A percentile compares a stretch with the other conserved stretches of the same genome.
phyloP scores from a whole-genome alignment of 164 flowering plant species.

The Litsea cubeba region DNA sequence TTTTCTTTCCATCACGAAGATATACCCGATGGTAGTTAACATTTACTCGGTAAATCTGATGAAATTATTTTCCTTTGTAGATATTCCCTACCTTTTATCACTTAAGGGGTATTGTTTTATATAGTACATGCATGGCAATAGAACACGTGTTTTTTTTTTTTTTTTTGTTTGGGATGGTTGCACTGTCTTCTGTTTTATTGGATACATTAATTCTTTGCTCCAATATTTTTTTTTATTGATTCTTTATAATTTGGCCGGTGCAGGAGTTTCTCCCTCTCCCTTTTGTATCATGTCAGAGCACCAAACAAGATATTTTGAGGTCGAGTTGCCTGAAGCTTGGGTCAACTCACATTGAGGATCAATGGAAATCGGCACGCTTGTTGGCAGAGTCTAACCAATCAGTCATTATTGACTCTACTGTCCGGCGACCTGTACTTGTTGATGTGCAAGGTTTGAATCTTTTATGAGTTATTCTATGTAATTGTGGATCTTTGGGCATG shows the following conservation, averaged over 20 bases:
- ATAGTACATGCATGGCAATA: background rate
- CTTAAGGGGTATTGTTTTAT: background rate
- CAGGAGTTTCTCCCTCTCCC: slow-evolving; percentile 51
- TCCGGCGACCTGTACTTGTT: slow-evolving; percentile 28
- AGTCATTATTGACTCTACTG: slow-evolving; percentile 26
- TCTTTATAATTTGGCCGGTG: slow-evolving; percentile 12
- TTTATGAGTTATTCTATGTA: background rate
- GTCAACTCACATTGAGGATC: slow-evolving; percentile 27
- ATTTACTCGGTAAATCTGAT: too few relatives aligned
- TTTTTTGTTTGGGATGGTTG: background rate
- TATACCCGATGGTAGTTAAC: background rate
- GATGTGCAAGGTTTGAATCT: slow-evolving; percentile 48
- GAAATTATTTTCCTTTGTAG: background rate
- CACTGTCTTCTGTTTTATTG: background rate
- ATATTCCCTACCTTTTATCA: background rate
- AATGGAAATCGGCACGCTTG: slow-evolving; percentile 33
- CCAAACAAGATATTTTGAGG: slow-evolving; percentile 29
- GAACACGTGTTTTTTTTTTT: background rate
- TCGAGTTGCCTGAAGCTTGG: slow-evolving; percentile 22
- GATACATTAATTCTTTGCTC: background rate
- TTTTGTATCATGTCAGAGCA: slow-evolving; percentile 24
- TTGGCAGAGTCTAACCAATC: slow-evolving; percentile 21
- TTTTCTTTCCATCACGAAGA: background rate
- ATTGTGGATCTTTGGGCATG: too few relatives aligned
- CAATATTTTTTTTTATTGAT: background rate